A percentile compares a stretch with the other conserved stretches of the same genome.
phyloP scores from a whole-genome alignment of 371 early-diverging fungal genomes.

The Blakeslea trispora region DNA sequence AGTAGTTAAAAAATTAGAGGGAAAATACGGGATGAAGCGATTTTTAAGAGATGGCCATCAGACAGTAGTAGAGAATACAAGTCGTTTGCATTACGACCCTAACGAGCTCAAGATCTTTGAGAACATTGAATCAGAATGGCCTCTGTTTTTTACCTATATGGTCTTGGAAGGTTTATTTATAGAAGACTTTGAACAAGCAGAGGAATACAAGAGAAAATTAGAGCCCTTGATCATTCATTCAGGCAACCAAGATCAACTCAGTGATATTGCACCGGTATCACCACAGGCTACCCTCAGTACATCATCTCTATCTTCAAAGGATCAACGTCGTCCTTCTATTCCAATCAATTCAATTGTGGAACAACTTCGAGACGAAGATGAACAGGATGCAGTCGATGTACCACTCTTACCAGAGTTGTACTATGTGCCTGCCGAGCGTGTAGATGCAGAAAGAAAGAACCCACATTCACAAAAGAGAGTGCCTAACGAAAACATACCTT shows the following conservation, averaged over 20 bases:
- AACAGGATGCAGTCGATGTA: slow-evolving; percentile 2
- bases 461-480: slow-evolving; percentile 75
- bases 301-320: neutral
- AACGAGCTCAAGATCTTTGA: slow-evolving; percentile 85
- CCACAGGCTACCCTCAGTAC: neutral
- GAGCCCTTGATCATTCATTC: slow-evolving; percentile 75
- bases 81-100: slow-evolving; percentile 77
- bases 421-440: slow-evolving; percentile 70
- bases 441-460: slow-evolving; percentile 73
- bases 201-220: slow-evolving; percentile 67
- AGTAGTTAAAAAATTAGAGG: slow-evolving; percentile 80
- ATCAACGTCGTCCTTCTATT: neutral
- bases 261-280: slow-evolving; percentile 9
- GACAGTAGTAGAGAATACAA: slow-evolving; percentile 76
- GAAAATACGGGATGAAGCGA: slow-evolving; percentile 83
- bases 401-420: slow-evolving; percentile 82
- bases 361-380: neutral
- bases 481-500: slow-evolving; percentile 85
- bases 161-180: slow-evolving; percentile 82
- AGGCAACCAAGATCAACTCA: slow-evolving; percentile 32
- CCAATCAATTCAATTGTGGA: slow-evolving; percentile 1
- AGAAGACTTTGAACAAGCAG: slow-evolving; percentile 65
- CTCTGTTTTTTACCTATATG: slow-evolving; percentile 87
- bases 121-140: slow-evolving; percentile 90
- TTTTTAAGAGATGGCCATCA: slow-evolving; percentile 92